Evolutionary conservation across 148 eudicot species (phyloP).

Genomic region (Spergularia bocconei): DNA sequence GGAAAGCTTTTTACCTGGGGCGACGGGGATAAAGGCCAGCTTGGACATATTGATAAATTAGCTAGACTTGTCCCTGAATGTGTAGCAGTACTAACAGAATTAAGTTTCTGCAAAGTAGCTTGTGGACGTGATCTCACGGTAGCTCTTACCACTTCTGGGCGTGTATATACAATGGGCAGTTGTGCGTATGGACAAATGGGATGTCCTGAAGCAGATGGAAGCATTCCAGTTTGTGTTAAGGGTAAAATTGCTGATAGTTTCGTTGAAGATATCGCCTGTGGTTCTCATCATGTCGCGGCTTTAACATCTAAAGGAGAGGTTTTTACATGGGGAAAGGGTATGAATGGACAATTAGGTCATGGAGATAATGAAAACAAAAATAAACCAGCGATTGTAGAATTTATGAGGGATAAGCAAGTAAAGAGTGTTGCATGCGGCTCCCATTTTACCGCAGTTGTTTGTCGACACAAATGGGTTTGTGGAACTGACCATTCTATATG

Average conservation of each 20-base stretch:
- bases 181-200: constrained; percentile 59
- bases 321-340: constrained; percentile 94
- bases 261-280: constrained; percentile 80
- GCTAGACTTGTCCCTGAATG: constrained; percentile 53
- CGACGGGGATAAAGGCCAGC: constrained; percentile 76
- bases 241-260: constrained; percentile 46
- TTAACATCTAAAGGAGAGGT: constrained; percentile 74
- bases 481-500: constrained; percentile 68
- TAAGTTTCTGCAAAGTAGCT: constrained; percentile 55
- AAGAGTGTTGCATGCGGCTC: constrained; percentile 77
- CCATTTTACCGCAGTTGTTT: constrained; percentile 70
- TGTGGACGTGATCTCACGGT: constrained; percentile 70
- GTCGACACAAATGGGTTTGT: constrained; percentile 70
- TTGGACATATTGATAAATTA: constrained; percentile 78
- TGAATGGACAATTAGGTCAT: constrained; percentile 83
- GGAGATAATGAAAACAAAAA: constrained; percentile 63
- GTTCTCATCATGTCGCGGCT: constrained; percentile 80
- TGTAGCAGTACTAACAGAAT: constrained; percentile 40
- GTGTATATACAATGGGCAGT: constrained; percentile 73
- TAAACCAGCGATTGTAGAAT: constrained; percentile 59
- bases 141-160: constrained; percentile 61
- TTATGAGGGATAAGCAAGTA: constrained; percentile 72
- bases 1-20: constrained; percentile 93
- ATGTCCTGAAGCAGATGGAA: constrained; percentile 49
- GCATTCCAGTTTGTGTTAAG: constrained; percentile 44